Conservation (phyloP, 2,329 filamentous ascomycete genomes). For the Ophiostoma perfectum region DNA sequence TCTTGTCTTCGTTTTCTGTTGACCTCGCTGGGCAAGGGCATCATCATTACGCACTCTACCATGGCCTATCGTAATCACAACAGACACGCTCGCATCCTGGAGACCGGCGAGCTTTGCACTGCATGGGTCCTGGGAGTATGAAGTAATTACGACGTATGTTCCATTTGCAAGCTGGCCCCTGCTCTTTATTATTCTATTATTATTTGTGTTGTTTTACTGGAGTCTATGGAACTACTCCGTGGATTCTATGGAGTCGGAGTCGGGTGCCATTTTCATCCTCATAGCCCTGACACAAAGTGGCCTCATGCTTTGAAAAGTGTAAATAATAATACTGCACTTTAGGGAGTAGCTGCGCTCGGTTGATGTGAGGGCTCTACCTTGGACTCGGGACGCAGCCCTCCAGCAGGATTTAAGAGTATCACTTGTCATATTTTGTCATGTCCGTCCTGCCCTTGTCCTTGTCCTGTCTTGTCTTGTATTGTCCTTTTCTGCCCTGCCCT, state of each 20-base stretch:
- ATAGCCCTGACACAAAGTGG: neutral
- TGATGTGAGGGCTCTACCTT: neutral
- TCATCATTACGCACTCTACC: no score
- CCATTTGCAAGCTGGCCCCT: neutral
- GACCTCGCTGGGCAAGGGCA: no score
- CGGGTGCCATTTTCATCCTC: no score
- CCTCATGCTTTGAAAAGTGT: neutral
- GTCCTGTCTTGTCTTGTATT: neutral
- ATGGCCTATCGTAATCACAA: no score
- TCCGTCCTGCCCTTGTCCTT: neutral
- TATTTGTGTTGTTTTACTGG: neutral
- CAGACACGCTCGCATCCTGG: no score
- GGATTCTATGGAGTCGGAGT: no score
- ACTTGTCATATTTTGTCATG: neutral
- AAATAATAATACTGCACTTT: neutral
- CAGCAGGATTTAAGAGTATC: neutral
- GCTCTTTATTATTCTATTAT: neutral
- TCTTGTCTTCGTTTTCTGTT: no score
- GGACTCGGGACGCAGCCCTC: conserved; percentile 4
- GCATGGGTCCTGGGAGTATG: neutral
- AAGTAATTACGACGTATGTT: neutral
- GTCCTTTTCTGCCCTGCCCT: neutral
- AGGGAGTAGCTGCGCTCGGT: neutral
- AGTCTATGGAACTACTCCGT: no score
- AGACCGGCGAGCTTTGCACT: no score